These are phyloP conservation scores for Ceratobasidium theobromae DNA, from an alignment of 1,284 basidiomycete species.

Conservation along the genomic window DNA sequence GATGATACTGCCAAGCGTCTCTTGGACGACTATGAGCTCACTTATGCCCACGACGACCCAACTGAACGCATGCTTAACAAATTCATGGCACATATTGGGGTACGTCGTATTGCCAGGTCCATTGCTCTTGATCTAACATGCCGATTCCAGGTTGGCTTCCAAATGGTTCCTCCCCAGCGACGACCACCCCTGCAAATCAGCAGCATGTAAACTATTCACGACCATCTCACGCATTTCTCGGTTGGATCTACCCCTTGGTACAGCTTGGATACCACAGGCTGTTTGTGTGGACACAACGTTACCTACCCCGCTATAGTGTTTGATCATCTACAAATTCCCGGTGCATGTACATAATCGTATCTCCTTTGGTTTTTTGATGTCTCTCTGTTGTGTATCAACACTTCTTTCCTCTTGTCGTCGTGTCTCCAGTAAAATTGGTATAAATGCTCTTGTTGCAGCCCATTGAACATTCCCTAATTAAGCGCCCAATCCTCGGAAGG, in stretches of 20 bases:
- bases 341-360: slow-evolving; percentile 15
- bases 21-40: slow-evolving; percentile 50
- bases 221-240: background rate
- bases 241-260: too few relatives aligned
- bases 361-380: slow-evolving; percentile 10
- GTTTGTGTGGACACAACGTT: slow-evolving; percentile 17
- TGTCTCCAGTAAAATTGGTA: background rate
- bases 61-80: slow-evolving; percentile 51
- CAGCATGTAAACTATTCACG: background rate
- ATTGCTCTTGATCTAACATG: background rate
- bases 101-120: slow-evolving; percentile 39
- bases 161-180: slow-evolving; percentile 25
- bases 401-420: background rate
- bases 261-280: slow-evolving; percentile 2
- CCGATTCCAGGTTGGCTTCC: slow-evolving; percentile 26
- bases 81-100: slow-evolving; percentile 58
- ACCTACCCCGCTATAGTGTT: slow-evolving; percentile 10
- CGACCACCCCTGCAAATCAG: slow-evolving; percentile 16
- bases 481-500: slow-evolving; percentile 15
- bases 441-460: background rate
- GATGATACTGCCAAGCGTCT: slow-evolving; percentile 42
- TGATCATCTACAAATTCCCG: background rate
- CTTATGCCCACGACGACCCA: slow-evolving; percentile 40
- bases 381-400: slow-evolving; percentile 30
- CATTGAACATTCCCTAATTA: background rate